Evolutionary conservation across 148 eudicot species (phyloP).

Genomic region (Limonium bicolor): DNA sequence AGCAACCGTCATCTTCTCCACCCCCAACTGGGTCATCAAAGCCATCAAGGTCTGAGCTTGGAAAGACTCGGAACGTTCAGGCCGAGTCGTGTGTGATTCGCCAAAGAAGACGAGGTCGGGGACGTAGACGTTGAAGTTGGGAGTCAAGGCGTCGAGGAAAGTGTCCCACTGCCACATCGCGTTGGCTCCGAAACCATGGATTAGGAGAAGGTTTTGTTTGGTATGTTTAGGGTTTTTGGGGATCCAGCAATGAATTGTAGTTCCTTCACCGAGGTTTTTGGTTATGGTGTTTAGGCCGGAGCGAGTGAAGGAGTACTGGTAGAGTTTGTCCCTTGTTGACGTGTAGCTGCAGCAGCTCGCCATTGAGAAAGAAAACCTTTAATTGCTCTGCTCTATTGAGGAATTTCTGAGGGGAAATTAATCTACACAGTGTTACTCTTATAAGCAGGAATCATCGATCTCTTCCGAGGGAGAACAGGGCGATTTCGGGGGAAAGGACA

Average conservation of each 20-base stretch:
- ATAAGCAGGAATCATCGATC: no score
- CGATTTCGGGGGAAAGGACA: no score
- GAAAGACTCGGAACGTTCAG: conserved; percentile 30
- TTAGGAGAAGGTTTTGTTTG: conserved; percentile 20
- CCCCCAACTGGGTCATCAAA: conserved; percentile 17
- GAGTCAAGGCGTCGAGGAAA: conserved; percentile 7
- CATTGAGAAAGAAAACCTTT: conserved; percentile 38
- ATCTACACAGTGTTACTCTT: no score
- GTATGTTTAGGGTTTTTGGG: conserved; percentile 16
- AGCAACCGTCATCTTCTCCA: conserved; percentile 20
- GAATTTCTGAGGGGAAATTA: no score
- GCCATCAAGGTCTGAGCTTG: conserved; percentile 35
- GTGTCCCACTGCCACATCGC: conserved; percentile 63
- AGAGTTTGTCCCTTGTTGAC: conserved; percentile 15
- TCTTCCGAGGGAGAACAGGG: no score
- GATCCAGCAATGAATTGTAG: conserved; percentile 43
- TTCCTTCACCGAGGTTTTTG: conserved; percentile 24
- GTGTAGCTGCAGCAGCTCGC: conserved; percentile 31
- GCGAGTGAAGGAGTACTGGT: conserved; percentile 19
- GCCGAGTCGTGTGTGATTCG: conserved; percentile 28
- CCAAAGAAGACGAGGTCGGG: conserved; percentile 53
- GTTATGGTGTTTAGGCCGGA: conserved; percentile 24
- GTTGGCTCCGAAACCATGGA: conserved; percentile 50
- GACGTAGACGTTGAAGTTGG: conserved; percentile 36
- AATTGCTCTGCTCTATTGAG: no score